A percentile compares a stretch with the other conserved stretches of the same genome.
phyloP scores from a whole-genome alignment of 2,329 filamentous ascomycete genomes.

The Botrytis deweyae region DNA sequence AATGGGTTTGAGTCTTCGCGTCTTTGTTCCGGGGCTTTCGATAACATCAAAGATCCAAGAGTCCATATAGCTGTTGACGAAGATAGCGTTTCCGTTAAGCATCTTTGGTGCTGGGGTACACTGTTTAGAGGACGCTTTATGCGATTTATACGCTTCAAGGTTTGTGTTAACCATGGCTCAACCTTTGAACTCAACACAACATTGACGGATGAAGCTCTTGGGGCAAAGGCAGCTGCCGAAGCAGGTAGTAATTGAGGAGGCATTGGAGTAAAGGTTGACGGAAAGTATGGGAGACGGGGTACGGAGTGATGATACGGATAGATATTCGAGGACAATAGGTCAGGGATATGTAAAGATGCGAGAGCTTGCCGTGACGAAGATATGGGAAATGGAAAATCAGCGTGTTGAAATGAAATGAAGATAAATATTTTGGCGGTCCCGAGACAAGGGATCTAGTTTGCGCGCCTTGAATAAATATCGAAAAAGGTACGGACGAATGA shows the following conservation, averaged over 20 bases:
- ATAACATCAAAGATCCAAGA: slow-evolving; percentile 86
- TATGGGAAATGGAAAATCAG: neutral
- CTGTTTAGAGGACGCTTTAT: slow-evolving; percentile 97
- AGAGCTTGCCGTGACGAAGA: slow-evolving; percentile 21
- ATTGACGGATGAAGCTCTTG: slow-evolving; percentile 84
- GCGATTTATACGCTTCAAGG: slow-evolving; percentile 92
- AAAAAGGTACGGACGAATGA: slow-evolving; percentile 26
- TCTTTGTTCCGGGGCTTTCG: slow-evolving; percentile 86
- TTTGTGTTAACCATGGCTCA: slow-evolving; percentile 95
- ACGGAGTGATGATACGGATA: slow-evolving; percentile 25
- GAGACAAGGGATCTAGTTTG: slow-evolving; percentile 55
- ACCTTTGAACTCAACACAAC: slow-evolving; percentile 90
- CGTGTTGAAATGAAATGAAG: slow-evolving; percentile 39
- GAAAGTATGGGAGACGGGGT: slow-evolving; percentile 16
- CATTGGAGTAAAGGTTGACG: slow-evolving; percentile 53
- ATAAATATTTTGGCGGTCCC: slow-evolving; percentile 45
- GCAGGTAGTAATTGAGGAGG: slow-evolving; percentile 90
- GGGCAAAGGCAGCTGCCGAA: slow-evolving; percentile 94
- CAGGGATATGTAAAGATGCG: slow-evolving; percentile 27
- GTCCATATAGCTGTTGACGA: slow-evolving; percentile 92
- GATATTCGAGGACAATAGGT: slow-evolving; percentile 25
- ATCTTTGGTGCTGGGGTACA: slow-evolving; percentile 91
- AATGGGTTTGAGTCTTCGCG: slow-evolving; percentile 78
- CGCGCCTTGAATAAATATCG: slow-evolving; percentile 46
- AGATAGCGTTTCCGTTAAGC: slow-evolving; percentile 90